Conservation (phyloP, 129 eudicot genomes). For the Saussurea involucrata region DNA sequence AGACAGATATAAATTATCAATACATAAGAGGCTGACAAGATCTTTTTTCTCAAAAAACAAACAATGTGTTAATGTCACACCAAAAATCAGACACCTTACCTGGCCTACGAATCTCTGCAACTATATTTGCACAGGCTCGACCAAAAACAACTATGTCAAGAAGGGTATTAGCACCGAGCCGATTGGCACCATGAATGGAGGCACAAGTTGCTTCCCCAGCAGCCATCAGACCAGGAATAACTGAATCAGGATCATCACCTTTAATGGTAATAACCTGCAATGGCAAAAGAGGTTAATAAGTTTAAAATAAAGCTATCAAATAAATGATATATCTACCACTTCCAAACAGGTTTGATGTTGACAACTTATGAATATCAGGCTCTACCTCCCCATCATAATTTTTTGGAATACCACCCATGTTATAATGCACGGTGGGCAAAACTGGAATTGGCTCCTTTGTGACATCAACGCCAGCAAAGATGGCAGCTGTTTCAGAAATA, state of each 20-base stretch:
- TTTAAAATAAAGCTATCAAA: background rate
- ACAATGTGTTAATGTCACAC: background rate
- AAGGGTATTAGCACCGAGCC: conserved; percentile 95
- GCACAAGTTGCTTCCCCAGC: conserved; percentile 99
- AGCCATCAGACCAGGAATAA: conserved; percentile 92
- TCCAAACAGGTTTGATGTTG: background rate
- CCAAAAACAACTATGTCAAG: conserved; percentile 97
- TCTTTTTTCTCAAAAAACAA: no score
- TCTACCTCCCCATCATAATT: conserved; percentile 90
- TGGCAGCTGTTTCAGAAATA: conserved; percentile 97
- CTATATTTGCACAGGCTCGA: conserved; percentile 96
- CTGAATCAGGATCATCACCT: conserved; percentile 81
- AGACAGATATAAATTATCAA: no score
- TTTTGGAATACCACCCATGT: conserved; percentile 98
- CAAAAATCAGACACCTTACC: conserved; percentile 28
- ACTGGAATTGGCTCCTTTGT: conserved; percentile 99
- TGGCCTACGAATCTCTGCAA: conserved; percentile 74
- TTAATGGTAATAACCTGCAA: conserved; percentile 75
- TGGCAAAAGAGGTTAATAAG: background rate
- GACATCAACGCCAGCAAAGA: conserved; percentile 97
- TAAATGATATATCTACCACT: background rate
- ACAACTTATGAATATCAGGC: background rate
- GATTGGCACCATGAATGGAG: conserved; percentile 96
- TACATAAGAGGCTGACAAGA: no score
- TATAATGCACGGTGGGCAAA: conserved; percentile 94